These are phyloP conservation scores for Mallotus japonicus DNA, from an alignment of 441 rosid species.

Conservation along the genomic window DNA sequence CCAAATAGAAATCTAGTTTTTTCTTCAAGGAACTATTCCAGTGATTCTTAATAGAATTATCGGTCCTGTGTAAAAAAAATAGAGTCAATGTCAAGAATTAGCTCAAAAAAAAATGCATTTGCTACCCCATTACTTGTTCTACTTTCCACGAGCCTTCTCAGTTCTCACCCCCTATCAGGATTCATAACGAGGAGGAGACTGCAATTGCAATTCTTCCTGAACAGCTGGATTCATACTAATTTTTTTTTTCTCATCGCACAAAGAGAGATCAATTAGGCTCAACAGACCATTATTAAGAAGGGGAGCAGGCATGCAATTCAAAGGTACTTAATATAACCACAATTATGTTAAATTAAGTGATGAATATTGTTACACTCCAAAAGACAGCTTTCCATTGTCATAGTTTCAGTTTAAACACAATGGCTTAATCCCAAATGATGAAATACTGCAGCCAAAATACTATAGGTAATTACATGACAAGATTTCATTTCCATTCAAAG, in stretches of 20 bases:
- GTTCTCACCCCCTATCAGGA: not conserved
- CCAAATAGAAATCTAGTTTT: slow-evolving; percentile 69
- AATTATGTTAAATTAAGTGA: not conserved
- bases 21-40: slow-evolving; percentile 99
- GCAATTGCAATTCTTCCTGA: not conserved
- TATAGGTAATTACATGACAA: not conserved
- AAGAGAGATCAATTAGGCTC: no score
- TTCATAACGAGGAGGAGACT: not conserved
- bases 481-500: not conserved
- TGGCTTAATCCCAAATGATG: not conserved
- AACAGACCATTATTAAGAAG: no score
- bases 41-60: slow-evolving; percentile 92
- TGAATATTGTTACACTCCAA: not conserved
- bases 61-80: slow-evolving; percentile 61
- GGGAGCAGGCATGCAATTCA: not conserved
- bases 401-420: not conserved
- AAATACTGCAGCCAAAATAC: not conserved
- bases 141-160: not conserved
- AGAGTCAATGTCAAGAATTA: not conserved
- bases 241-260: no score
- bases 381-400: not conserved
- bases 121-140: not conserved
- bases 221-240: no score
- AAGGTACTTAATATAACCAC: not conserved
- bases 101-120: not conserved